These are phyloP conservation scores for Fusarium sp. DNA, from an alignment of 2,329 filamentous ascomycete genomes.

Conservation along the genomic window DNA sequence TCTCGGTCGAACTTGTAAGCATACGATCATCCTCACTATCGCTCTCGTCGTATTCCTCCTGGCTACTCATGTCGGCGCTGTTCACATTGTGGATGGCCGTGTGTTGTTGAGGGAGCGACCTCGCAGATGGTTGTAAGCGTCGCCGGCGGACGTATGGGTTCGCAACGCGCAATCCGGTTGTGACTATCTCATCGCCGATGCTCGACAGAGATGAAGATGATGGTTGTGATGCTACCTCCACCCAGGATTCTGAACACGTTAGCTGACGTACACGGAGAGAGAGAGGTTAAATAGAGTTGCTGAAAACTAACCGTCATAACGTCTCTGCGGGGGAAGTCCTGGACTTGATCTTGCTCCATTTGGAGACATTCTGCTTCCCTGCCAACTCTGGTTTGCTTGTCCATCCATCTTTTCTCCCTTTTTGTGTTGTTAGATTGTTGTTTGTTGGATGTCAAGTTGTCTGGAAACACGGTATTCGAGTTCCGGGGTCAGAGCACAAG, in stretches of 20 bases:
- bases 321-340: conserved; percentile 51
- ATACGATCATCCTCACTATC: conserved; percentile 86
- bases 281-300: conserved; percentile 2
- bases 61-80: conserved; percentile 74
- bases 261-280: conserved; percentile 13
- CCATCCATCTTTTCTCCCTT: conserved; percentile 46
- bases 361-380: conserved; percentile 45
- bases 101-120: conserved; percentile 56
- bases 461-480: conserved; percentile 31
- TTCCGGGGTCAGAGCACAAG: conserved; percentile 31
- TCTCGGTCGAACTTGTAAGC: conserved; percentile 70
- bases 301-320: conserved; percentile 53
- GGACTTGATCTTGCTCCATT: conserved; percentile 49
- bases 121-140: conserved; percentile 54
- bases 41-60: conserved; percentile 95
- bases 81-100: conserved; percentile 59
- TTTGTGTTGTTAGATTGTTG: conserved; percentile 12
- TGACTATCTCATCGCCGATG: conserved; percentile 88
- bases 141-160: conserved; percentile 73
- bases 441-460: conserved; percentile 21
- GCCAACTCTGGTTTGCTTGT: conserved; percentile 46
- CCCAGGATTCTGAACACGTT: conserved; percentile 83
- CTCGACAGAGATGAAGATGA: conserved; percentile 94
- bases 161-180: conserved; percentile 84
- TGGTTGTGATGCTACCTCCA: conserved; percentile 91